These are phyloP conservation scores for Phytophthora sp. DNA, from an alignment of 352 stramenopile genomes.

Conservation along the genomic window DNA sequence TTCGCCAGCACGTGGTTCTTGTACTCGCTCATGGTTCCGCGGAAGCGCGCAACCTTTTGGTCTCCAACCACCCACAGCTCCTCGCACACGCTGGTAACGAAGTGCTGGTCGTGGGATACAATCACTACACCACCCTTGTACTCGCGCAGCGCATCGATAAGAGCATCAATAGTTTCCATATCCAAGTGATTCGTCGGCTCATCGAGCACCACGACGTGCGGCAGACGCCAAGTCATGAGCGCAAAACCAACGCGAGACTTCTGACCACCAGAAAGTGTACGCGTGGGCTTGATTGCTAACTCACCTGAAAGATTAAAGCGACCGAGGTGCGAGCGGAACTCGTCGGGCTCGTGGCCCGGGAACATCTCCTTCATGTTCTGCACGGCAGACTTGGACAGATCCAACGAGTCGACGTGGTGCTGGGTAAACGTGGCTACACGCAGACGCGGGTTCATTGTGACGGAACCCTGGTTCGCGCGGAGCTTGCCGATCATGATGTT, in stretches of 20 bases:
- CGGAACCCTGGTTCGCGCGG: conserved; percentile 79
- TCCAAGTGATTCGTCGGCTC: conserved; percentile 98
- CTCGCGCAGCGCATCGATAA: conserved; percentile 95
- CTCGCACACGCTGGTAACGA: conserved; percentile 95
- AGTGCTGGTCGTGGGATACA: conserved; percentile 98
- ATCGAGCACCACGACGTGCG: conserved; percentile 97
- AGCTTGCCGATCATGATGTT: conserved; percentile 97
- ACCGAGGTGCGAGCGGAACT: conserved; percentile 95
- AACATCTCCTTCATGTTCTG: conserved; percentile 93
- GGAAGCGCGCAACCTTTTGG: conserved; percentile 78
- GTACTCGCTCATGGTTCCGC: conserved; percentile 84
- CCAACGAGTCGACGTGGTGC: conserved; percentile 95
- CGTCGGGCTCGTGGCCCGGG: conserved; percentile 78
- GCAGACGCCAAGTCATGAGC: conserved; percentile 94
- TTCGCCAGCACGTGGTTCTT: conserved; percentile 77
- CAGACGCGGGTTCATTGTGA: conserved; percentile 91
- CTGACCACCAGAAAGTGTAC: conserved; percentile 96
- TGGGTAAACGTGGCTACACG: conserved; percentile 97
- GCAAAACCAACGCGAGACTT: conserved; percentile 95
- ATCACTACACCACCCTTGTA: conserved; percentile 98
- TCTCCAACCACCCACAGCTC: conserved; percentile 93
- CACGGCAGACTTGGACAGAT: conserved; percentile 90
- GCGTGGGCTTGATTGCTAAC: conserved; percentile 94
- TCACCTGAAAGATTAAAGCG: conserved; percentile 97
- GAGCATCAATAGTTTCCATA: conserved; percentile 90